Evolutionary conservation across 139 green algal species (phyloP).

Genomic region (Chlamydomonas incerta): DNA sequence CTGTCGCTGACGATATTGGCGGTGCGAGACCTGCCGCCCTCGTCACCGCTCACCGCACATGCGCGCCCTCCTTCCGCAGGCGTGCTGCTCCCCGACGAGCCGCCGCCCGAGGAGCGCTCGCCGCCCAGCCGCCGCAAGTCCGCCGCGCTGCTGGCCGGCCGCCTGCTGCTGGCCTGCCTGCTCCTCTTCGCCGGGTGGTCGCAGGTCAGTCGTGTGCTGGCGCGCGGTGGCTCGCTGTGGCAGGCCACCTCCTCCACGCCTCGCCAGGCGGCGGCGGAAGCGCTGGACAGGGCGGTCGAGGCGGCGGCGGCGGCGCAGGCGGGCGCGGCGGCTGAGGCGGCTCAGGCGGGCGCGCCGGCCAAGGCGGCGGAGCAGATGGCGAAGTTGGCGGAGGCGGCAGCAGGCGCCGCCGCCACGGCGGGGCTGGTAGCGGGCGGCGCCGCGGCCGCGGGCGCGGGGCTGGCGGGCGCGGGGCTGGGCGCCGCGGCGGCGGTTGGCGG

Average conservation of each 20-base stretch:
- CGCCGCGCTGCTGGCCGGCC: constrained; percentile 55
- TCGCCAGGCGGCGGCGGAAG: neutral
- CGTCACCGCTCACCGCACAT: neutral
- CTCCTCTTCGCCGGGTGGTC: constrained; percentile 57
- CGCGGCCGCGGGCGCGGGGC: neutral
- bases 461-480: neutral
- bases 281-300: neutral
- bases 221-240: constrained; percentile 17
- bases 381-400: neutral
- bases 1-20: no score
- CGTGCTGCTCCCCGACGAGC: constrained; percentile 47
- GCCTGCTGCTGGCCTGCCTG: constrained; percentile 56
- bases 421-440: neutral
- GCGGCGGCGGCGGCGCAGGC: neutral
- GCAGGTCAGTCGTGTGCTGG: neutral
- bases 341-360: neutral
- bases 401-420: neutral
- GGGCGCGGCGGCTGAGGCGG: neutral
- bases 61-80: constrained; percentile 9
- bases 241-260: neutral
- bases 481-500: neutral
- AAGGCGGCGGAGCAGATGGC: neutral
- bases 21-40: no score
- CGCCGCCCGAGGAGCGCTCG: neutral
- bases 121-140: constrained; percentile 41